Evolutionary conservation across 1,284 basidiomycete species (phyloP), one percentile per base, ranked within the genome.

Genomic region (Irpex sp.): DNA sequence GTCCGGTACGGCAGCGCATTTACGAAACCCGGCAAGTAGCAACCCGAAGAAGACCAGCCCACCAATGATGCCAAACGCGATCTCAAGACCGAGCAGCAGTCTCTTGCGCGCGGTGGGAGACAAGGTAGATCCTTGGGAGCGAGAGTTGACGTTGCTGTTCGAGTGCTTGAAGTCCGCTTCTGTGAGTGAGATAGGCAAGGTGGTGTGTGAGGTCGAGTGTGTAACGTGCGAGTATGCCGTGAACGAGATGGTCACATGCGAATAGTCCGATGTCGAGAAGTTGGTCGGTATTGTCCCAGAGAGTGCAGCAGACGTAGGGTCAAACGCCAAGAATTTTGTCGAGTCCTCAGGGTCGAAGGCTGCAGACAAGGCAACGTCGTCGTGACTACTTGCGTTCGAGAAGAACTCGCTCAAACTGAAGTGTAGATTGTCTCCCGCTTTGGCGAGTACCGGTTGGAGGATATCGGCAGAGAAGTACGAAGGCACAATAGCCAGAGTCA

Each of bases 141-240:
- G 26, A 51, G 70, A 67, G 19, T 76, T 56, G 36, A 77, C 69
- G 21, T 62, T 65, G 40, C 68, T 60, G 61, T 76, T 71, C 59
- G 74, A 66, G 48, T 74, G 67, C 8, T 71, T 69, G 63, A 73
- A 72, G 59, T 76, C 76, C 7, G 76, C 68, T 17, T 78, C 71
- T 2, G 80, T 77, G 31, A 87, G 76, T 37, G 81, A 79, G 56
- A 93, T 76, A 0, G 79, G 74, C n/a, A 92, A 77, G 55, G 71
- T 81, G 1, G 86, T 77, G 69, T 88, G 86, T 9, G 91, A 93
- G 0, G 84, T 88, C 6, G 91, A 89, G 69, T 88, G 88, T 2
- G 88, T 91, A 31, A 81, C 64, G 56, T 74, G 77, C 49, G 87
- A 88, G 72, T 86, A 88, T 1, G 87, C 85, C 4, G 86, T 85